Conservation (phyloP, 2,329 filamentous ascomycete species). For the Xylariaceae sp. region DNA sequence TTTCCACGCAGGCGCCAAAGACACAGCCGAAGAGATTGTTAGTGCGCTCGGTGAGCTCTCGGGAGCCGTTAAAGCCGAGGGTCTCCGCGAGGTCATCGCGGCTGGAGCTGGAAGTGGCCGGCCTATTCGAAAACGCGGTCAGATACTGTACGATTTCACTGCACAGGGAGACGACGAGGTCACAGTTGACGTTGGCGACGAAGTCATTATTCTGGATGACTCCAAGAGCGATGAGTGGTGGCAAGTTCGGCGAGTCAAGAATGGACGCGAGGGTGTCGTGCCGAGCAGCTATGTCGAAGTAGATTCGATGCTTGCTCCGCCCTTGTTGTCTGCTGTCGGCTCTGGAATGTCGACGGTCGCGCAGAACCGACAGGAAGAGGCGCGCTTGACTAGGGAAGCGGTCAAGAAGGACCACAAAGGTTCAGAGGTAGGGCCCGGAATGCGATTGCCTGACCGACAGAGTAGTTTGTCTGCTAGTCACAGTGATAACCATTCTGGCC, state of each 20-base stretch:
- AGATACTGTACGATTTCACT: conserved; percentile 91
- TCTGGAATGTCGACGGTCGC: conserved; percentile 62
- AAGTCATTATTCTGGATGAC: conserved; percentile 86
- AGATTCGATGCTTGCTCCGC: conserved; percentile 53
- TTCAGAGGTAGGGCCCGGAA: conserved; percentile 71
- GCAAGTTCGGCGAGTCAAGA: conserved; percentile 87
- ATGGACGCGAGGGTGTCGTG: conserved; percentile 90
- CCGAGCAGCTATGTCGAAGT: conserved; percentile 95
- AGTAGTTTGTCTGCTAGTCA: conserved; percentile 69
- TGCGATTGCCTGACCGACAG: conserved; percentile 69
- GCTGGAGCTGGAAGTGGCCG: conserved; percentile 58
- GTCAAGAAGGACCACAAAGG: conserved; percentile 61
- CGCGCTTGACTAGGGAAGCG: conserved; percentile 75
- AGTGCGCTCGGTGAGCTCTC: conserved; percentile 81
- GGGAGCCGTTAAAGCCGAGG: conserved; percentile 76
- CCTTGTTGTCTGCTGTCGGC: conserved; percentile 43
- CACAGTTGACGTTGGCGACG: conserved; percentile 81
- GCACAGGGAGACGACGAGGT: conserved; percentile 96
- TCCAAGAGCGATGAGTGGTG: conserved; percentile 96
- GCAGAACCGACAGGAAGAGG: conserved; percentile 73
- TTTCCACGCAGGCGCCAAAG: conserved; percentile 94
- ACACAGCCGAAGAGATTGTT: conserved; percentile 92
- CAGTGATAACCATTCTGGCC: conserved; percentile 60
- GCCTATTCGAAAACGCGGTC: conserved; percentile 69
- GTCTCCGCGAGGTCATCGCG: conserved; percentile 77